Evolutionary conservation across 176 grass and related monocot species (phyloP).

Genomic region (Dactylis glomerata): DNA sequence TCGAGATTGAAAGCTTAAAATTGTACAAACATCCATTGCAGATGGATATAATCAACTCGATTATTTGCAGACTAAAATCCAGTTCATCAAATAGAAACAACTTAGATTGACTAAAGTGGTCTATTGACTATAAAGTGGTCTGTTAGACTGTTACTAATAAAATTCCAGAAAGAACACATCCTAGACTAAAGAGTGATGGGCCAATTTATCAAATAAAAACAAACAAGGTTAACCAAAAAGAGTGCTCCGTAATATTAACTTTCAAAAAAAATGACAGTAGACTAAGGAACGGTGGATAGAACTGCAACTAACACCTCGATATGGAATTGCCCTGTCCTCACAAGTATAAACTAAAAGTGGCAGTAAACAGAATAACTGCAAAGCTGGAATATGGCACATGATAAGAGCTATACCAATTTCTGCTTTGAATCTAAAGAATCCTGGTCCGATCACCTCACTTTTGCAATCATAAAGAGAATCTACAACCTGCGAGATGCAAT

Average conservation of each 20-base stretch:
- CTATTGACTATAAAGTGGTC: too few relatives aligned
- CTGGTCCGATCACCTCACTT: slow-evolving; percentile 98
- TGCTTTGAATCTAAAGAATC: slow-evolving; percentile 99
- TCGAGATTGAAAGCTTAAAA: not conserved
- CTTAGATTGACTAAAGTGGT: not conserved
- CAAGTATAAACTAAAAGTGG: not conserved
- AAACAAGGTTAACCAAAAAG: not conserved
- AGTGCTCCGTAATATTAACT: not conserved
- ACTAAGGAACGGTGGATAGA: slow-evolving; percentile 4
- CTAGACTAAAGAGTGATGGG: slow-evolving; percentile 13
- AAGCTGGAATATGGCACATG: not conserved
- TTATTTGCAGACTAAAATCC: not conserved
- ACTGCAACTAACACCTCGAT: not conserved
- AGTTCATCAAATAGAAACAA: not conserved
- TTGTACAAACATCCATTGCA: not conserved
- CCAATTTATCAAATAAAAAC: not conserved
- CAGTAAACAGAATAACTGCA: slow-evolving; percentile 18
- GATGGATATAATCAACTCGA: slow-evolving; percentile 4
- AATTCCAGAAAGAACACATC: not conserved
- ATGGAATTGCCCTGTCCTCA: not conserved
- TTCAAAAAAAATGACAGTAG: not conserved
- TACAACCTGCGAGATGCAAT: slow-evolving; percentile 68
- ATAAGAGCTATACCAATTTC: slow-evolving; percentile 76
- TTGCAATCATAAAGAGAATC: slow-evolving; percentile 97
- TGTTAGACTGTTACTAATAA: not conserved